A percentile compares a stretch with the other conserved stretches of the same genome.
These are phyloP conservation scores for Arthromyces matolae DNA, from an alignment of 768 basidiomycete genomes.

Conservation along the genomic window DNA sequence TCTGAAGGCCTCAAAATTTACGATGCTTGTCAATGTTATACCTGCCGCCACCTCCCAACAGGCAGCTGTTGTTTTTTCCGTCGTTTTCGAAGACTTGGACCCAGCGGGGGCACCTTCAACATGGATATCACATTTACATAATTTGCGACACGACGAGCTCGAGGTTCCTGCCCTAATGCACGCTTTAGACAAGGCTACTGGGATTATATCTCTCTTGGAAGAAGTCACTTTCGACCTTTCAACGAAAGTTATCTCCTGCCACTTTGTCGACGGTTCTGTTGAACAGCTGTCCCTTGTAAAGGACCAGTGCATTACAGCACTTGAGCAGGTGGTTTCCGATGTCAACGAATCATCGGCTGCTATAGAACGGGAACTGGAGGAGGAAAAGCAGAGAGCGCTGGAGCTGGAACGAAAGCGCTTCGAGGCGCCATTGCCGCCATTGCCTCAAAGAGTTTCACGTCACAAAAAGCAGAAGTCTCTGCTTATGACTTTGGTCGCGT, in stretches of 20 bases:
- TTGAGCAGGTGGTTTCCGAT: slow-evolving; percentile 50
- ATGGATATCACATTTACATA: slow-evolving; percentile 54
- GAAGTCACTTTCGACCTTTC: slow-evolving; percentile 63
- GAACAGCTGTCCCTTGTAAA: slow-evolving; percentile 46
- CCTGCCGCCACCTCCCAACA: slow-evolving; percentile 25
- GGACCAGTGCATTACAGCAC: slow-evolving; percentile 36
- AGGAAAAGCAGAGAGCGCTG: slow-evolving; percentile 29
- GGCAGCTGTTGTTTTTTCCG: slow-evolving; percentile 55
- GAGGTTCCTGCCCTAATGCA: slow-evolving; percentile 50
- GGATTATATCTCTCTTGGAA: slow-evolving; percentile 49
- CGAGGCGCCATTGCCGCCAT: slow-evolving; percentile 23
- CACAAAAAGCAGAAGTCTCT: slow-evolving; percentile 73
- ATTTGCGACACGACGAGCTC: slow-evolving; percentile 48
- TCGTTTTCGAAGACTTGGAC: slow-evolving; percentile 53
- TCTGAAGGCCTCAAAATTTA: too few species aligned
- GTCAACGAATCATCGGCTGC: slow-evolving; percentile 48
- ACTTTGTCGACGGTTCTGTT: slow-evolving; percentile 53
- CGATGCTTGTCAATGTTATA: slow-evolving; percentile 18
- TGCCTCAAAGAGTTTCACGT: slow-evolving; percentile 34
- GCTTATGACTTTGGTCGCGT: slow-evolving; percentile 67
- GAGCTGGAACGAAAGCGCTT: slow-evolving; percentile 22
- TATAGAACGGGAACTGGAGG: slow-evolving; percentile 31
- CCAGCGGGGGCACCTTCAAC: slow-evolving; percentile 42
- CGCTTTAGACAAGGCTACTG: slow-evolving; percentile 57
- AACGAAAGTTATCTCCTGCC: slow-evolving; percentile 41